Percentiles rank a stretch among this genome's conserved stretches.
These are phyloP conservation scores for Serendipita sp. DNA, from an alignment of 768 basidiomycete genomes.

Conservation along the genomic window DNA sequence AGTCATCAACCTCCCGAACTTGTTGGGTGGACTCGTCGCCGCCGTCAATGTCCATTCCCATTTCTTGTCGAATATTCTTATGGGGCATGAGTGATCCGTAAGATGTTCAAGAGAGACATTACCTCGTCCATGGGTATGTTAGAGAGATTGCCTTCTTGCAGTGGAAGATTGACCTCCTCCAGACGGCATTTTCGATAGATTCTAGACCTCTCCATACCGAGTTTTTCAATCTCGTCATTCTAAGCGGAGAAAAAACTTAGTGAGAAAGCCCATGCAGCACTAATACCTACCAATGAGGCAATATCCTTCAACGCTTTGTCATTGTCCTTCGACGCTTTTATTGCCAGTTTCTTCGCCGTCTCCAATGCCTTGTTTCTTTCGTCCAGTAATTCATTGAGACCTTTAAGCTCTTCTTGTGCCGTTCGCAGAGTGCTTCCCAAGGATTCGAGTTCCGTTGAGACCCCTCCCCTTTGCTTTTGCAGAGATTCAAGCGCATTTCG, in stretches of 20 bases:
- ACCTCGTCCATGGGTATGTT: slow-evolving; percentile 95
- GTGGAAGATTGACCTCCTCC: slow-evolving; percentile 77
- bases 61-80: slow-evolving; percentile 67
- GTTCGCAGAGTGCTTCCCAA: slow-evolving; percentile 38
- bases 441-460: slow-evolving; percentile 43
- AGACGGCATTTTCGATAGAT: slow-evolving; percentile 85
- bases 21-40: slow-evolving; percentile 70
- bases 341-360: slow-evolving; percentile 51
- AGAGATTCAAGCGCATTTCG: slow-evolving; percentile 35
- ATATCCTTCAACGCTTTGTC: slow-evolving; percentile 90
- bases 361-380: slow-evolving; percentile 62
- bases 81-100: neutral
- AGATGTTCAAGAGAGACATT: slow-evolving; percentile 10
- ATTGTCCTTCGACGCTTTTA: slow-evolving; percentile 55
- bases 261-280: neutral
- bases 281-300: slow-evolving; percentile 43
- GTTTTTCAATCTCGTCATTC: slow-evolving; percentile 86
- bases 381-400: slow-evolving; percentile 47
- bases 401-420: slow-evolving; percentile 46
- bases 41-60: slow-evolving; percentile 85
- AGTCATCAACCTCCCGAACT: slow-evolving; percentile 57
- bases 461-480: slow-evolving; percentile 35
- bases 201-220: slow-evolving; percentile 67
- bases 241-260: slow-evolving; percentile 16
- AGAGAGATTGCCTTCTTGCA: slow-evolving; percentile 57